Evolutionary conservation across 768 basidiomycete genomes (phyloP).

Genomic region (Amanita brunnescens): DNA sequence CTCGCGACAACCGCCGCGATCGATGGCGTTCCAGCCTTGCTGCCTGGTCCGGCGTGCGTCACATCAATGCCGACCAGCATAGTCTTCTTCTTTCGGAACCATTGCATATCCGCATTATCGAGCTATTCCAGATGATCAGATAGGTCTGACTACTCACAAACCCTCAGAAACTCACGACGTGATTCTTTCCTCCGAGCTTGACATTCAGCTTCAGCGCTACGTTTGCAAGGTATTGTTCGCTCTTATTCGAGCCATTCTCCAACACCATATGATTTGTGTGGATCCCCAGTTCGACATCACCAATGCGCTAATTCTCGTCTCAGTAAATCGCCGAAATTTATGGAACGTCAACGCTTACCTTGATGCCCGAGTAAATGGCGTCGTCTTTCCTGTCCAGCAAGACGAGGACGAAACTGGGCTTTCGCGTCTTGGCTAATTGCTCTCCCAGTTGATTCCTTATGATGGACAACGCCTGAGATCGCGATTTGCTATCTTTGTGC

Average conservation of each 20-base stretch:
- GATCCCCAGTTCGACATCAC: conserved; percentile 63
- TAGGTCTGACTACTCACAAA: neutral
- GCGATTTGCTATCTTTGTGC: neutral
- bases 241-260: conserved; percentile 55
- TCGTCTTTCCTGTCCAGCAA: neutral
- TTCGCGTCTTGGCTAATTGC: neutral
- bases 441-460: neutral
- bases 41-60: conserved; percentile 67
- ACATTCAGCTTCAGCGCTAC: conserved; percentile 76
- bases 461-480: neutral
- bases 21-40: conserved; percentile 65
- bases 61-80: conserved; percentile 87
- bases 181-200: conserved; percentile 78
- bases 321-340: neutral
- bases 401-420: neutral
- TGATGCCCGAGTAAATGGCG: neutral
- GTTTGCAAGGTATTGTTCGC: conserved; percentile 78
- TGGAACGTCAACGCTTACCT: conserved; percentile 11
- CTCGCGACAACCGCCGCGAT: conserved; percentile 81
- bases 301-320: conserved; percentile 35
- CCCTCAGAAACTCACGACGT: conserved; percentile 32
- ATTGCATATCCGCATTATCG: conserved; percentile 44
- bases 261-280: conserved; percentile 70
- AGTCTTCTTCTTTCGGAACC: conserved; percentile 59
- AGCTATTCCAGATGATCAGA: conserved; percentile 26